Base-by-base conservation (phyloP, 306 rosid species). In the Dryas drummondii region DNA sequence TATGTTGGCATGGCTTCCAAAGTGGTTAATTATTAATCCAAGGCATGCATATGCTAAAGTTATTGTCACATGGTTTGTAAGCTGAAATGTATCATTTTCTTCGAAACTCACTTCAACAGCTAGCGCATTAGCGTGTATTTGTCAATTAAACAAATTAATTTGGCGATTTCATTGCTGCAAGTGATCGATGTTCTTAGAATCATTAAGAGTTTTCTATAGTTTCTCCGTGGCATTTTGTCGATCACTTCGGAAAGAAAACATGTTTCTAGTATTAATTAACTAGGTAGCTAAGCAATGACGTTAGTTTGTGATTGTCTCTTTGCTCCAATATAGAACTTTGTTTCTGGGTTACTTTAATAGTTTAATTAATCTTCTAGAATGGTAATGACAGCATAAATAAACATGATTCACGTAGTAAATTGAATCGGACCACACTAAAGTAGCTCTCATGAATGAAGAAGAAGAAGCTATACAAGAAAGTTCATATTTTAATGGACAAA, bases 231-330 rank as follows among this genome's bases (percentile, higher is more conserved):
- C 57, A 37, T 51, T 26, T 15, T 53, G 45, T 45, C 40, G 44
- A 51, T 42, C 73, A 51, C 61, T 32, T 69, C 2, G 27, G 8
- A n/a, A 51, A 51, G 73, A 70, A 67, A 15, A 12, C 22, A 26
- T 13, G 58, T 37, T 15, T 40, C 48, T 55, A 10, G 63, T 40
- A 22, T 60, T 5, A 27, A 1, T 32, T 60, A 12, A 60, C 32
- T 32, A 26, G 50, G 44, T 44, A 11, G 37, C 51, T 70, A 62
- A 78, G 72, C 81, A 70, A 55, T 78, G 76, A 70, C 76, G 71
- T 54, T 60, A 7, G 45, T 40, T 49, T 44, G 59, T 12, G 19
- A 7, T 48, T 52, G 77, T 73, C 63, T 64, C n/a, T 60, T 49
- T 58, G 41, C 32, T 1, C 14, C 64, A 26, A 26, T 16, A 5